Base-by-base conservation (phyloP, 495 filamentous ascomycete genomes). In the Talaromyces adpressus region DNA sequence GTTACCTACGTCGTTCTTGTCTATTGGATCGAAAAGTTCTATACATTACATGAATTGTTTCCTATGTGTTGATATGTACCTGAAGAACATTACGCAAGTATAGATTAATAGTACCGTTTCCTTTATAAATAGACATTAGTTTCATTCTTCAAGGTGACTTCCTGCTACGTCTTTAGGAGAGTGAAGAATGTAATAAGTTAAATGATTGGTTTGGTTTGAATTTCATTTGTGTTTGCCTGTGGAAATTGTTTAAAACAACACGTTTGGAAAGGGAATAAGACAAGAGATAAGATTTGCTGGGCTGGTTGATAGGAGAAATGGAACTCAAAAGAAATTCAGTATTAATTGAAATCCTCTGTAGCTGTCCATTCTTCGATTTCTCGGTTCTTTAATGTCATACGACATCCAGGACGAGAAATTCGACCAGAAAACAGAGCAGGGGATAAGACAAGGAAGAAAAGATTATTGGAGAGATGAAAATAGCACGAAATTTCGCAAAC, bases 181-280 rank as follows among this genome's bases (percentile, higher is more conserved):
- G 34, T 1, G 41, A 22, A 61, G 20, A 18, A 20, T 3, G 58
- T 41, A 61, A 30, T 47, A 22, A 32, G 11, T 61, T 25, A 25
- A 61, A 61, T 20, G 59, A 52, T 47, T 61, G 45, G 34, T 61
- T 47, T 45, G 59, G 45, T 29, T 61, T 27, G 25, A 18, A n/a
- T 54, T 56, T 53, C 47, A 36, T 62, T 54, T 11, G 23, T n/a
- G 39, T n/a, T 61, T 61, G 59, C 18, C 14, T 47, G 36, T 29
- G 6, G 30, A 18, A 29, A 16, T 29, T 61, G 45, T 34, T 22
- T 12, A 30, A 59, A 59, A 34, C n/a, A 59, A 20, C 36, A 34
- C 6, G 27, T 36, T 23, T 18, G 20, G 20, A 56, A 54, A 56
- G 29, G 27, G 27, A 56, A 54, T 59, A 39, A 62, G 32, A 62